Evolutionary conservation across 2,329 filamentous ascomycete species (phyloP), one percentile per base, ranked within the genome.

Genomic region (Exophiala bonariae): DNA sequence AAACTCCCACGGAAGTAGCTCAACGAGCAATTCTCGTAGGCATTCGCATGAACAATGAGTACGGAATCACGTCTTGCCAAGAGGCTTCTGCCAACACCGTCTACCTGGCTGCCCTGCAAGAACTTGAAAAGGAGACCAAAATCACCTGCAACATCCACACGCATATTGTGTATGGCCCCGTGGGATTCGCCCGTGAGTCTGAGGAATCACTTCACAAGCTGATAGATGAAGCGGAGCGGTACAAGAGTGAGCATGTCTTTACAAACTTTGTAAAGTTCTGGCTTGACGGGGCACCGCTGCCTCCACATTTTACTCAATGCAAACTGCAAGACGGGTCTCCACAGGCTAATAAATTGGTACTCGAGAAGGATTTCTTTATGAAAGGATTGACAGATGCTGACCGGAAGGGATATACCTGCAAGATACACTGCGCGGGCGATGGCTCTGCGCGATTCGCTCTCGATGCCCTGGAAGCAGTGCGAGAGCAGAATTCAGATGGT

Each of bases 401-500:
- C 36, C 45, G 55, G 14, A 52, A 52, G 17, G 63, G 62, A 7
- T 56, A 63, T 44, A 67, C 65, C 2, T 59, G 63, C 20, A 68
- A 68, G 37, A 55, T 67, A 3, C 66, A 68, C 33, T 61, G 59
- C 22, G 60, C 62, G 5, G 66, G 65, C 1, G 47, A 57, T 13
- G 66, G 66, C 8, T 54, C 57, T 11, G 62, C 61, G 5, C 49
- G 64, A 14, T 54, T 56, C 16, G 65, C 64, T 3, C 49, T 68
- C 4, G 61, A 68, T 32, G 58, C 54, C 10, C 59, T 66, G 30
- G 61, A 61, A 37, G 50, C 44, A 13, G 57, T 59, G 7, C 56
- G 64, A 23, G 50, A 57, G 33, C 49, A 26, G 1, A 61, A 63
- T 28, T 57, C 60, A 3, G 33, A 49, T 11, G 62, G 63, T 2